Conservation (phyloP, 768 basidiomycete species). For the Phaeolepiota aurea region DNA sequence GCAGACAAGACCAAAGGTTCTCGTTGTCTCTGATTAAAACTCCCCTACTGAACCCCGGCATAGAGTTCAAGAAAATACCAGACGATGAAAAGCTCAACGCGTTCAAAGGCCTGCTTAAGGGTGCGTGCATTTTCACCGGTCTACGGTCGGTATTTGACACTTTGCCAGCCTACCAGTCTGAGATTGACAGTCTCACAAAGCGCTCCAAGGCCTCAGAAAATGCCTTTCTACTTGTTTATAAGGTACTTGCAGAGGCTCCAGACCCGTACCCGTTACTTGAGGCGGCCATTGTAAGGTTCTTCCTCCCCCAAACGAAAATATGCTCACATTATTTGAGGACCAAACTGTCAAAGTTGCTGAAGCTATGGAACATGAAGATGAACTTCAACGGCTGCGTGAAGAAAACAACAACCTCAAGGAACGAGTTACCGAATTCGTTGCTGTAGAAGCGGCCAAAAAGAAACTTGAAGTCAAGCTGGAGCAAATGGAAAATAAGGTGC, state of each 20-base stretch:
- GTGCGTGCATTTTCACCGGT: slow-evolving; percentile 25
- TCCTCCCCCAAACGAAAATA: too few relatives aligned
- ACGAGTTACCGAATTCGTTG: slow-evolving; percentile 54
- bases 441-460: slow-evolving; percentile 63
- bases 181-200: slow-evolving; percentile 93
- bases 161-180: slow-evolving; percentile 73
- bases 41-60: neutral
- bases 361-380: slow-evolving; percentile 64
- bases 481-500: slow-evolving; percentile 76
- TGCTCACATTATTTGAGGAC: slow-evolving; percentile 47
- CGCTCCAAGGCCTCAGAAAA: slow-evolving; percentile 90
- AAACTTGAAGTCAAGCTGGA: slow-evolving; percentile 69
- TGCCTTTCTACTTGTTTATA: slow-evolving; percentile 95
- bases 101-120: slow-evolving; percentile 87
- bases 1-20: slow-evolving; percentile 98
- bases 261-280: slow-evolving; percentile 97
- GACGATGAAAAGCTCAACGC: slow-evolving; percentile 82
- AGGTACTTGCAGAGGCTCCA: slow-evolving; percentile 91
- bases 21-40: neutral
- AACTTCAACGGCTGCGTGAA: slow-evolving; percentile 63
- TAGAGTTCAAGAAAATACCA: slow-evolving; percentile 95
- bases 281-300: slow-evolving; percentile 65
- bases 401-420: slow-evolving; percentile 80
- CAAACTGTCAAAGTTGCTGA: slow-evolving; percentile 90
- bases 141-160: neutral